Conservation (phyloP, 805 yeast genomes). For the Saccharomyces eubayanus region DNA sequence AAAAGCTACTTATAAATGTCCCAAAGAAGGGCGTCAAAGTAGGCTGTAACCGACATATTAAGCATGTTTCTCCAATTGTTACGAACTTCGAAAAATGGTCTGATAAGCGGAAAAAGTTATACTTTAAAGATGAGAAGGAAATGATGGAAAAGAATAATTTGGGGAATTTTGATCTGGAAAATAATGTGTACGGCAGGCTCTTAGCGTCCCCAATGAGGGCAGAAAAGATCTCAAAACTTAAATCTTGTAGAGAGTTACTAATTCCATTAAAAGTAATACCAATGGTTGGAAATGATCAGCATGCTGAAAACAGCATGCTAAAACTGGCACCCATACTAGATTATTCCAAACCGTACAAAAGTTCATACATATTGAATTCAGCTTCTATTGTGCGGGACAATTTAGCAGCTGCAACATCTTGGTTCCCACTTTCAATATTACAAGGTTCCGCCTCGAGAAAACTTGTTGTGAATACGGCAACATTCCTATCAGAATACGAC, state of each 20-base stretch:
- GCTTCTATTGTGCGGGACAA: neutral
- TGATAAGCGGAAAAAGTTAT: constrained; percentile 21
- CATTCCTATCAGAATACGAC: neutral
- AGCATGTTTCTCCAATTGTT: constrained; percentile 15
- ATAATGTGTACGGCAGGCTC: constrained; percentile 34
- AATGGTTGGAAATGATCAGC: constrained; percentile 3
- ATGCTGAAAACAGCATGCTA: constrained; percentile 8
- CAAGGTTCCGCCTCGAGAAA: neutral
- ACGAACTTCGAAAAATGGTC: constrained; percentile 32
- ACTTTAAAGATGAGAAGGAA: constrained; percentile 6
- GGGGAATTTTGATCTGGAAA: constrained; percentile 12
- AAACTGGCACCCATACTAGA: constrained; percentile 6
- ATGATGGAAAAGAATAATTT: neutral
- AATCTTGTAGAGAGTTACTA: constrained; percentile 35
- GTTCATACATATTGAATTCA: constrained; percentile 22
- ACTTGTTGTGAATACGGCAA: neutral
- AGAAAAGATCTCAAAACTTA: constrained; percentile 31
- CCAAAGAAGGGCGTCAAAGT: neutral
- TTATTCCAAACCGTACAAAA: constrained; percentile 7
- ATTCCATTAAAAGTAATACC: constrained; percentile 26
- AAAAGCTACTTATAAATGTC: neutral
- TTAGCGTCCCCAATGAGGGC: constrained; percentile 39
- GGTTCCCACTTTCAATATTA: constrained; percentile 8
- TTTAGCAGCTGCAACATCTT: constrained; percentile 2
- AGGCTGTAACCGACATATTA: neutral